Conservation (phyloP, 192 early-diverging fungal genomes). For the Endogone sp. region DNA sequence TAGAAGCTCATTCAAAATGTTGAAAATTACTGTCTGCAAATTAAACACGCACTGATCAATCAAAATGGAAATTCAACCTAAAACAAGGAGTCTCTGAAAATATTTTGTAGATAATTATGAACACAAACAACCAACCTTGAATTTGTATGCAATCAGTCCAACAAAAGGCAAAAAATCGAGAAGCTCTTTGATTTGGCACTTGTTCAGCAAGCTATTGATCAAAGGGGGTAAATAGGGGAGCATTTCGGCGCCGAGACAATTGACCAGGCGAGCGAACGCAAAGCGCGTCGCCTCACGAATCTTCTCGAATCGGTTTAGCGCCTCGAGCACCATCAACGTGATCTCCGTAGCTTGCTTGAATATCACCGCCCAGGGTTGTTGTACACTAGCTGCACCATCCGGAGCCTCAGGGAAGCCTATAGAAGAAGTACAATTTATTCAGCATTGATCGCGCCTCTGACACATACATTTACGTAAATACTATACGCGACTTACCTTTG, state of each 20-base stretch:
- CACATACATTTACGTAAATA: too few relatives aligned
- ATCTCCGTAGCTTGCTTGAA: slow-evolving; percentile 80
- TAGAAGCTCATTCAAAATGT: slow-evolving; percentile 71
- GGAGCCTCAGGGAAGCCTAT: slow-evolving; percentile 56
- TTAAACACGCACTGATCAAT: not conserved
- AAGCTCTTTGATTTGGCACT: slow-evolving; percentile 74
- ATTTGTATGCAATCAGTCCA: slow-evolving; percentile 82
- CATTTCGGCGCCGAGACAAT: slow-evolving; percentile 77
- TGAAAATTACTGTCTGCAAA: slow-evolving; percentile 51
- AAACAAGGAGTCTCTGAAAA: too few relatives aligned
- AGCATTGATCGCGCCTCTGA: not conserved
- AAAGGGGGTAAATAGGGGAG: slow-evolving; percentile 77
- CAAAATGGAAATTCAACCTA: not conserved
- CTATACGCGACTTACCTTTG: slow-evolving; percentile 72
- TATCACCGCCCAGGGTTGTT: slow-evolving; percentile 55
- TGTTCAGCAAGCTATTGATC: slow-evolving; percentile 72
- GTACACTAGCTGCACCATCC: slow-evolving; percentile 24
- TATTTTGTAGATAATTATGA: too few relatives aligned
- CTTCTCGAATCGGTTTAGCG: slow-evolving; percentile 52
- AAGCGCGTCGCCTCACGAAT: slow-evolving; percentile 69
- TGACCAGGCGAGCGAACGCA: slow-evolving; percentile 85
- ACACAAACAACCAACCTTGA: slow-evolving; percentile 60
- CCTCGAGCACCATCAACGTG: slow-evolving; percentile 66
- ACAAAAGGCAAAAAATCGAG: slow-evolving; percentile 86
- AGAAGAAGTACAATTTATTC: slow-evolving; percentile 1